phyloP scores from a whole-genome alignment of 352 stramenopile species.

The Phytophthora ramorum region DNA sequence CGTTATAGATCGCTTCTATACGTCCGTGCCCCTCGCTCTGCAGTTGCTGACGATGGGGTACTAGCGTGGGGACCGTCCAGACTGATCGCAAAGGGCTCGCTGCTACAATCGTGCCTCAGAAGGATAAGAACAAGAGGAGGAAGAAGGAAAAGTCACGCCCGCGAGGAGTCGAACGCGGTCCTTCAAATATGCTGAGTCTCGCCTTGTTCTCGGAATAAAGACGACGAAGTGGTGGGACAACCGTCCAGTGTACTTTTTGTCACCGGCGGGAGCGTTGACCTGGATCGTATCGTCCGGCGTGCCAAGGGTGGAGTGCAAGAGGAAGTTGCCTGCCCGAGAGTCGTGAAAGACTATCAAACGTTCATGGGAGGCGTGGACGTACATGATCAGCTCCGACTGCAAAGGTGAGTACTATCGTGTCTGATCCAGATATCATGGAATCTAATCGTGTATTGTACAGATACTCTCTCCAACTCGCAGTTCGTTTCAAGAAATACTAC shows the following conservation, averaged over 20 bases:
- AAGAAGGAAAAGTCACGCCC: no score
- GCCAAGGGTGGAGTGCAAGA: constrained; percentile 8
- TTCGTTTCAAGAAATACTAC: constrained; percentile 13
- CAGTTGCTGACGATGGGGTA: constrained; percentile 14
- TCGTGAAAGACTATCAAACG: constrained; percentile 10
- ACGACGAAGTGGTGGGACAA: constrained; percentile 8
- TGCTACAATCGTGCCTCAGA: not conserved
- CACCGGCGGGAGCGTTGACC: not conserved
- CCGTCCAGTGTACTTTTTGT: constrained; percentile 8
- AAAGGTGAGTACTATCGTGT: no score
- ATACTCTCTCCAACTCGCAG: constrained; percentile 9
- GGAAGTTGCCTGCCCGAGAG: constrained; percentile 4
- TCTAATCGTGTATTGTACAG: no score
- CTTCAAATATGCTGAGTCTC: not conserved
- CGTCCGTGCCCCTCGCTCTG: constrained; percentile 6
- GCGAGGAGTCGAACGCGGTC: no score
- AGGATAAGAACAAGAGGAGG: constrained; percentile 19
- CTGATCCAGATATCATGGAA: no score
- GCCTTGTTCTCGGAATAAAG: not conserved
- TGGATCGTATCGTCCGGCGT: not conserved
- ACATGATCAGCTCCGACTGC: constrained; percentile 4
- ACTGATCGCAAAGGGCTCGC: constrained; percentile 7
- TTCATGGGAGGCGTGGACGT: not conserved
- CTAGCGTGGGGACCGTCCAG: constrained; percentile 11
- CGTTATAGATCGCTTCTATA: constrained; percentile 17